These are phyloP conservation scores for Pseudocercospora musae DNA, from an alignment of 2,329 filamentous ascomycete genomes.

Conservation along the genomic window DNA sequence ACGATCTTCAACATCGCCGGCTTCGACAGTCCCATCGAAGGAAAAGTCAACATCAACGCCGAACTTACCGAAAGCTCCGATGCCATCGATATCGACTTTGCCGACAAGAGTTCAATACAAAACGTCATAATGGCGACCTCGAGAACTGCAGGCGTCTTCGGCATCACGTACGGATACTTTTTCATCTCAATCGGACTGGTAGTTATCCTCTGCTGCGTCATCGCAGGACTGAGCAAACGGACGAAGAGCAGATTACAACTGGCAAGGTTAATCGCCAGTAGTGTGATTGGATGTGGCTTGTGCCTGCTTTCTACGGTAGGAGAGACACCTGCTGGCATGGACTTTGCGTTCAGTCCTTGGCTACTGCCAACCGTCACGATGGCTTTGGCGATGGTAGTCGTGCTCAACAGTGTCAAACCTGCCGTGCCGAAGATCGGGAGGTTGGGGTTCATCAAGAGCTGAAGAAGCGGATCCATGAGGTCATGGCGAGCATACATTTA, in stretches of 20 bases:
- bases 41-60: neutral
- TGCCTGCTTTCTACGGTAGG: conserved; percentile 2
- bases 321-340: neutral
- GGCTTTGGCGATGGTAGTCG: neutral
- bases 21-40: conserved; percentile 8
- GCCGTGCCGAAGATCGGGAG: neutral
- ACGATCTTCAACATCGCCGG: conserved; percentile 17
- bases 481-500: neutral
- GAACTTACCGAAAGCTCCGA: neutral
- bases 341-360: conserved; percentile 13
- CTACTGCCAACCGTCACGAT: conserved; percentile 16
- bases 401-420: conserved; percentile 1
- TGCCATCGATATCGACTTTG: conserved; percentile 5
- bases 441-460: neutral
- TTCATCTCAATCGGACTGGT: conserved; percentile 31
- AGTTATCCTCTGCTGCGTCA: conserved; percentile 30
- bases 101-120: neutral
- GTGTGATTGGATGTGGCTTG: conserved; percentile 4
- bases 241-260: neutral
- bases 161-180: conserved; percentile 33
- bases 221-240: conserved; percentile 23
- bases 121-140: conserved; percentile 4
- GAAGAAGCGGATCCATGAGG: neutral
- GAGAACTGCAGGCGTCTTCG: conserved; percentile 13
- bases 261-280: conserved; percentile 21